Conservation (phyloP, 306 rosid genomes). For the Sechiopsis laciniata region DNA sequence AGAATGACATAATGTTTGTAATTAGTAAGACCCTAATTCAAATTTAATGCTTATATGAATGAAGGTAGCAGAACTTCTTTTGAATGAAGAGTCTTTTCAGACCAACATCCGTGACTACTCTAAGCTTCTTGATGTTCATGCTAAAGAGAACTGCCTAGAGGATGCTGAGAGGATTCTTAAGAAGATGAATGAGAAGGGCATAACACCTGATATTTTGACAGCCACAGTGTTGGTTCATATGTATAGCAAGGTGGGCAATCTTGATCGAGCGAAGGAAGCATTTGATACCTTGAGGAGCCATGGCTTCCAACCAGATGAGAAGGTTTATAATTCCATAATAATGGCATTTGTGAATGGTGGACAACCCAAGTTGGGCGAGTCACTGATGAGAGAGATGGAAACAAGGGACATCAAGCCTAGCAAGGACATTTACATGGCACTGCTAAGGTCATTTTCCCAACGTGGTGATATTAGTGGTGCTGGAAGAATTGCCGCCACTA, state of each 20-base stretch:
- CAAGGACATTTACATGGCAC: conserved; percentile 57
- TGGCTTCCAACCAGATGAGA: conserved; percentile 64
- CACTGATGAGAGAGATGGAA: conserved; percentile 66
- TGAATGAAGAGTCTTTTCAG: conserved; percentile 70
- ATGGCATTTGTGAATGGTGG: conserved; percentile 61
- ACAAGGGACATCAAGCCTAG: conserved; percentile 43
- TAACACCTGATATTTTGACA: conserved; percentile 46
- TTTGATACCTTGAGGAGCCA: conserved; percentile 48
- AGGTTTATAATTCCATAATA: conserved; percentile 59
- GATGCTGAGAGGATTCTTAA: conserved; percentile 70
- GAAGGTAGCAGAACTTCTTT: conserved; percentile 71
- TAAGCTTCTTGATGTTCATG: conserved; percentile 59
- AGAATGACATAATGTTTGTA: not conserved
- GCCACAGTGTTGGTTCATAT: conserved; percentile 53
- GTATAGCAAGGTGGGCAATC: conserved; percentile 74
- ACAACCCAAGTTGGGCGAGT: conserved; percentile 40
- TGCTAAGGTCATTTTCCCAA: conserved; percentile 52
- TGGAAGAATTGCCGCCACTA: conserved; percentile 35
- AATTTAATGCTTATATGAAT: conserved; percentile 19
- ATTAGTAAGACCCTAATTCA: not conserved
- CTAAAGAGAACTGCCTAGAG: conserved; percentile 48
- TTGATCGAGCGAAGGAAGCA: conserved; percentile 53
- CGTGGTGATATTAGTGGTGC: conserved; percentile 41
- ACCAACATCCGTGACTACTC: conserved; percentile 61
- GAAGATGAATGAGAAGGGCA: conserved; percentile 64